Base-by-base conservation (phyloP, 768 basidiomycete genomes). In the Cantharellus anzutake region DNA sequence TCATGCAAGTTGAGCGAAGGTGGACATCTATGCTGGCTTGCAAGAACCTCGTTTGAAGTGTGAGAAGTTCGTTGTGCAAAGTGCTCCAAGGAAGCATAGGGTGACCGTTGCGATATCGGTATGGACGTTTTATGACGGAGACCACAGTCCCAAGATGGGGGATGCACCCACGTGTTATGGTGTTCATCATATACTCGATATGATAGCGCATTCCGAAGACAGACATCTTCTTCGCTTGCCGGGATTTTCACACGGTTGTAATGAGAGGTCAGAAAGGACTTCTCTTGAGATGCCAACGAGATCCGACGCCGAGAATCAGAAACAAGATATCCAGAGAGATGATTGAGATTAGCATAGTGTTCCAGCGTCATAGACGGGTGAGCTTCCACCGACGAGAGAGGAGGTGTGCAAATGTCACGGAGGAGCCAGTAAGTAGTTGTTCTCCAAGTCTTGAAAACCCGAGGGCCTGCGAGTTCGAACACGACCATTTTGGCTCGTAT, bases 21-120 rank as follows among this genome's bases (percentile, higher is more conserved):
- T 3, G 73, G 73, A 58, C 76, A 78, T 5, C 67, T 65, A 0
- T 62, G 63, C 62, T 80, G 78, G 20, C 66, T 63, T 29, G 73
- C 72, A 35, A 80, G 63, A 41, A 75, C 64, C 16, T 66, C 63
- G 56, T 80, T 80, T 0, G 74, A 68, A 0, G 72, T 71, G 56
- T 76, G 74, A 16, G 61, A 65, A 1, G 58, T 53, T 20, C 62
- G 39, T 20, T 5, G 44, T 3, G 77, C 62, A 20, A 74, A 71
- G 61, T 67, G 70, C 59, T 74, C 71, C 7, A 79, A 60, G 2
- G 58, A 57, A 0, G 41, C 5, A 58, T 79, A 79, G 1, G 67
- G 63, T 41, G 14, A 20, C 1, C 34, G 4, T 1, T 65, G 69
- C 2, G 78, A 65, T 42, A 63, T 51, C 52, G 73, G 63, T 0